A percentile compares a stretch with the other conserved stretches of the same genome.
Evolutionary conservation across 2,329 filamentous ascomycete species (phyloP).

Genomic region (Aspergillus chevalieri): DNA sequence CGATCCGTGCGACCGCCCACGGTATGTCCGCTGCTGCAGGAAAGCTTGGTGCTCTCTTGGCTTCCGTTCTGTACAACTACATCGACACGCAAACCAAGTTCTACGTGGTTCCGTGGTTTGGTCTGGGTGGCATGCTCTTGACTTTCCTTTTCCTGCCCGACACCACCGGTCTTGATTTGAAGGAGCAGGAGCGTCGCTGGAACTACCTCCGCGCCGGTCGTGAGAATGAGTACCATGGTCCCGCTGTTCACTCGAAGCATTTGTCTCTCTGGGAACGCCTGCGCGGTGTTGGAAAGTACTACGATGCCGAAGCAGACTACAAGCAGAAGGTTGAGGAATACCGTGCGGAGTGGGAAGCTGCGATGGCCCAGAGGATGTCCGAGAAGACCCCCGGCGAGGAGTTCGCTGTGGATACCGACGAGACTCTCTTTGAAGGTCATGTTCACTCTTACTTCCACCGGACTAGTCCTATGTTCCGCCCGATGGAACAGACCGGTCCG

Average conservation of each 20-base stretch:
- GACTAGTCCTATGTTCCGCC: slow-evolving; percentile 41
- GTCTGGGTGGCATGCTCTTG: slow-evolving; percentile 75
- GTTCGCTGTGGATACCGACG: slow-evolving; percentile 36
- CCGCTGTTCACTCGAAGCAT: slow-evolving; percentile 85
- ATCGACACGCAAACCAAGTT: slow-evolving; percentile 80
- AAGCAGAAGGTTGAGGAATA: slow-evolving; percentile 80
- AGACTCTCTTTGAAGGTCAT: slow-evolving; percentile 44
- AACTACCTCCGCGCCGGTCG: slow-evolving; percentile 72
- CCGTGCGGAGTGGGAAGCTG: slow-evolving; percentile 52
- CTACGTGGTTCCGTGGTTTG: slow-evolving; percentile 92
- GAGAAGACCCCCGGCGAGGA: slow-evolving; percentile 41
- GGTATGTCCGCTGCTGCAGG: slow-evolving; percentile 89
- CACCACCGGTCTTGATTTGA: slow-evolving; percentile 90
- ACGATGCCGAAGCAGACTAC: slow-evolving; percentile 77
- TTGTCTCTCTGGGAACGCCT: slow-evolving; percentile 82
- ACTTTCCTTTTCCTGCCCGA: slow-evolving; percentile 88
- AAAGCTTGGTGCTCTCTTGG: slow-evolving; percentile 80
- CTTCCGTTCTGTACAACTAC: slow-evolving; percentile 90
- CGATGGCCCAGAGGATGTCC: slow-evolving; percentile 42
- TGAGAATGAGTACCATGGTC: slow-evolving; percentile 80
- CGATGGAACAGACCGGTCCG: slow-evolving; percentile 25
- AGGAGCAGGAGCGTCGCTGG: slow-evolving; percentile 96
- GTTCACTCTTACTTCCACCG: slow-evolving; percentile 51
- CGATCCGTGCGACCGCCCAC: slow-evolving; percentile 87
- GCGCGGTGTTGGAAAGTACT: slow-evolving; percentile 70